phyloP scores from a whole-genome alignment of 768 basidiomycete species.

The Agaricus subrufescens region DNA sequence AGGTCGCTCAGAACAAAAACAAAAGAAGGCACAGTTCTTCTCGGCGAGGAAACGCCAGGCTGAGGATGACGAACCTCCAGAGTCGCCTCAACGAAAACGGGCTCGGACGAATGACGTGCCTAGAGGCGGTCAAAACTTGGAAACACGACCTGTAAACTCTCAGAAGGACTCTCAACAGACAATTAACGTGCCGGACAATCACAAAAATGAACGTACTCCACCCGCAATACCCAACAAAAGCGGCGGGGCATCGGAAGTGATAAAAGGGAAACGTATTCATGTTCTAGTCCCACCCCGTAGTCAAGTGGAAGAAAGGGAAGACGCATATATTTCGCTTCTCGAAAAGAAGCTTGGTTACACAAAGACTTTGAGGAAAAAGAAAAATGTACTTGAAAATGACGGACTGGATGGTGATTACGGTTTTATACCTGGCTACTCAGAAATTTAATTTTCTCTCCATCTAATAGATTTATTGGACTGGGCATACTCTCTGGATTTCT shows the following conservation, averaged over 20 bases:
- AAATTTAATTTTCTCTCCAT: not conserved
- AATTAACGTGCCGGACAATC: not conserved
- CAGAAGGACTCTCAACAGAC: not conserved
- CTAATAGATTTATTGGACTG: slow-evolving; percentile 51
- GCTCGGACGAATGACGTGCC: slow-evolving; percentile 19
- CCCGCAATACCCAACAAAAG: not conserved
- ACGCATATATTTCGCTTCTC: slow-evolving; percentile 79
- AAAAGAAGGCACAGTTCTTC: slow-evolving; percentile 60
- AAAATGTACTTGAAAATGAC: slow-evolving; percentile 56
- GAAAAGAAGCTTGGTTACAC: slow-evolving; percentile 70
- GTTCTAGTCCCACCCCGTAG: slow-evolving; percentile 1
- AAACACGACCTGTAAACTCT: not conserved
- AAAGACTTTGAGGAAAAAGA: slow-evolving; percentile 38
- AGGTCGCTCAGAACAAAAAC: slow-evolving; percentile 53
- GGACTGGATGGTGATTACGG: slow-evolving; percentile 71
- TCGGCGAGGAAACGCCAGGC: slow-evolving; percentile 34
- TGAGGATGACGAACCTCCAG: slow-evolving; percentile 38
- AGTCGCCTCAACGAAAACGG: slow-evolving; percentile 50
- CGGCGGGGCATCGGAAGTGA: slow-evolving; percentile 5
- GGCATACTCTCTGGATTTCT: slow-evolving; percentile 30
- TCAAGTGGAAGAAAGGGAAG: slow-evolving; percentile 56
- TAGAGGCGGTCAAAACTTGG: not conserved
- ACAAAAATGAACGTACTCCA: not conserved
- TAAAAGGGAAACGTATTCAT: not conserved
- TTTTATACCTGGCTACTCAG: not conserved